Conservation (phyloP, 176 grass and related monocot species). For the Puya raimondii region DNA sequence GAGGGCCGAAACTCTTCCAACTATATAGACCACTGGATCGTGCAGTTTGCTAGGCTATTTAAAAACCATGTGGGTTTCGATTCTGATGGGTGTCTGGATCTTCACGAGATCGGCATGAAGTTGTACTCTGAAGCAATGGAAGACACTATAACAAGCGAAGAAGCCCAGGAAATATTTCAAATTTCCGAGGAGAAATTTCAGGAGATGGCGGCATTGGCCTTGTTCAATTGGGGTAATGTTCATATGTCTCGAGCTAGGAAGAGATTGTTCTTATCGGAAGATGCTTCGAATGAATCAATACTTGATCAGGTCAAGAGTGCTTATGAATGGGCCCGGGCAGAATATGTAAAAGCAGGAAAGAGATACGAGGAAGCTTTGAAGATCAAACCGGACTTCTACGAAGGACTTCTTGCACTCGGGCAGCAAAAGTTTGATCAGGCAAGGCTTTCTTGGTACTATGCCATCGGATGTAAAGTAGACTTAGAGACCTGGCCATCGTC, state of each 20-base stretch:
- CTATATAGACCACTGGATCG: slow-evolving; percentile 60
- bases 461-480: slow-evolving; percentile 44
- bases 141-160: slow-evolving; percentile 78
- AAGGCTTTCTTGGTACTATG: slow-evolving; percentile 84
- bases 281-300: slow-evolving; percentile 37
- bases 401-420: slow-evolving; percentile 61
- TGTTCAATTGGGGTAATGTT: slow-evolving; percentile 89
- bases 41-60: slow-evolving; percentile 67
- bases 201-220: slow-evolving; percentile 64
- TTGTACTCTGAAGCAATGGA: slow-evolving; percentile 78
- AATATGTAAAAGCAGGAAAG: slow-evolving; percentile 62
- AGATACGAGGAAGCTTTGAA: slow-evolving; percentile 67
- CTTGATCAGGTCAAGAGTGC: slow-evolving; percentile 41
- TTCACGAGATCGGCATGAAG: slow-evolving; percentile 59
- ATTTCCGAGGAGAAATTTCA: slow-evolving; percentile 73
- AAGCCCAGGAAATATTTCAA: slow-evolving; percentile 73
- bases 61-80: slow-evolving; percentile 66
- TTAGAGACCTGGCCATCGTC: slow-evolving; percentile 34
- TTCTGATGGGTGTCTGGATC: slow-evolving; percentile 65
- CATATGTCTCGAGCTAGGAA: slow-evolving; percentile 79
- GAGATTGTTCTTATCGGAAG: slow-evolving; percentile 44
- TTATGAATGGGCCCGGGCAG: slow-evolving; percentile 61
- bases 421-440: slow-evolving; percentile 82
- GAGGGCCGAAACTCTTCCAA: slow-evolving; percentile 18
- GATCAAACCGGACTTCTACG: slow-evolving; percentile 75